phyloP scores from a whole-genome alignment of 208 protist genomes.

The Crithidia fasciculata region DNA sequence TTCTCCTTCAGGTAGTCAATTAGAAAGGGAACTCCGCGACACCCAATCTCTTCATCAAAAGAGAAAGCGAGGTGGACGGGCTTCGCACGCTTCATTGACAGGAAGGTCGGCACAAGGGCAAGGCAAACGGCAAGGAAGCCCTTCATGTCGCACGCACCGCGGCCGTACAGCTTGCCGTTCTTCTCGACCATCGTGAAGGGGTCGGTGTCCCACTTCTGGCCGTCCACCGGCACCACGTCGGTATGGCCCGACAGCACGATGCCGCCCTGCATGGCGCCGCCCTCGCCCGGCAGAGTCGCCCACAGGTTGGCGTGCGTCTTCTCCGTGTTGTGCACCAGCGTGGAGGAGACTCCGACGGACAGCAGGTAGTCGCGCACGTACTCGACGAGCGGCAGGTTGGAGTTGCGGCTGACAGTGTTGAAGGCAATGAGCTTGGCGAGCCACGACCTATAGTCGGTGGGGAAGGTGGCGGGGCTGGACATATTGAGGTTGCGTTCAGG shows the following conservation, averaged over 20 bases:
- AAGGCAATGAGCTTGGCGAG: constrained; percentile 61
- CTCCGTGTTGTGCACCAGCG: constrained; percentile 37
- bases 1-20: constrained; percentile 39
- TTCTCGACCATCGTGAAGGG: constrained; percentile 57
- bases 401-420: constrained; percentile 58
- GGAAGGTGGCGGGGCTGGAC: constrained; percentile 11
- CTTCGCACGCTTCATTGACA: constrained; percentile 49
- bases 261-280: constrained; percentile 50
- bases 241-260: constrained; percentile 63
- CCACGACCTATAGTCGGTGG: constrained; percentile 12
- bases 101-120: constrained; percentile 40
- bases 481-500: neutral
- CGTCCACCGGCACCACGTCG: constrained; percentile 56
- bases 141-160: constrained; percentile 66
- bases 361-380: constrained; percentile 42
- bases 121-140: constrained; percentile 57
- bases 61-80: constrained; percentile 57
- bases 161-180: constrained; percentile 56
- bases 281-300: constrained; percentile 51
- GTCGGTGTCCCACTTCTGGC: constrained; percentile 62
- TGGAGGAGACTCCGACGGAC: constrained; percentile 31
- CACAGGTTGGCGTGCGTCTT: constrained; percentile 59
- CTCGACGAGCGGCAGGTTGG: constrained; percentile 50
- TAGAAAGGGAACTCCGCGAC: constrained; percentile 36
- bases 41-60: constrained; percentile 59